phyloP scores from a whole-genome alignment of 139 green algal species.

The Yamagishiella unicocca region DNA sequence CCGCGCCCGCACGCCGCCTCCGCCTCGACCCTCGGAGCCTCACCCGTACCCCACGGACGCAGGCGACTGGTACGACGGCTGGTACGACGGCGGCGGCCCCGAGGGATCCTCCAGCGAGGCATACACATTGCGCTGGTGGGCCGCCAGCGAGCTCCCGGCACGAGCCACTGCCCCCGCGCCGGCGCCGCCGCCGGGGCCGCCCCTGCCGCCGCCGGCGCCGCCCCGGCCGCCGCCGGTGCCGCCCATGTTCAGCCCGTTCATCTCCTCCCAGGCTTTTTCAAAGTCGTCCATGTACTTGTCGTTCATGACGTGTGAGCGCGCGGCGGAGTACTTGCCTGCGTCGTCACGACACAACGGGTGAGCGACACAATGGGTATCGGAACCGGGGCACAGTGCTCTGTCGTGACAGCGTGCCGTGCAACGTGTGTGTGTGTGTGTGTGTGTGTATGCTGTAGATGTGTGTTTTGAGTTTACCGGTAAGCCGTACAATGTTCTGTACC shows the following conservation, averaged over 20 bases:
- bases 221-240: background rate
- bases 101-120: slow-evolving; percentile 32
- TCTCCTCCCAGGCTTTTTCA: slow-evolving; percentile 60
- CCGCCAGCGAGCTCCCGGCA: background rate
- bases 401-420: too few species aligned
- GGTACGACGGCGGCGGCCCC: background rate
- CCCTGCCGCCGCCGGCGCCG: background rate
- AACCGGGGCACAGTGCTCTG: too few species aligned
- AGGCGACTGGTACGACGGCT: background rate
- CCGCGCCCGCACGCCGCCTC: too few species aligned
- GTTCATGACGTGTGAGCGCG: slow-evolving; percentile 63
- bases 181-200: background rate
- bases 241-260: slow-evolving; percentile 39
- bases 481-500: too few species aligned
- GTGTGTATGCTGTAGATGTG: too few species aligned
- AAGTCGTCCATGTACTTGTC: slow-evolving; percentile 75
- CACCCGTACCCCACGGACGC: background rate
- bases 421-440: too few species aligned
- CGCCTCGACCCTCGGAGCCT: too few species aligned
- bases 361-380: too few species aligned
- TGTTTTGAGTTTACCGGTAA: too few species aligned
- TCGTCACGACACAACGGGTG: too few species aligned
- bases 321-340: slow-evolving; percentile 53
- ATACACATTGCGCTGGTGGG: slow-evolving; percentile 22
- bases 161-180: background rate